Percentiles rank a stretch among this genome's conserved stretches.
These are phyloP conservation scores for Cryphonectria japonica DNA, from an alignment of 2,329 filamentous ascomycete genomes.

Conservation along the genomic window DNA sequence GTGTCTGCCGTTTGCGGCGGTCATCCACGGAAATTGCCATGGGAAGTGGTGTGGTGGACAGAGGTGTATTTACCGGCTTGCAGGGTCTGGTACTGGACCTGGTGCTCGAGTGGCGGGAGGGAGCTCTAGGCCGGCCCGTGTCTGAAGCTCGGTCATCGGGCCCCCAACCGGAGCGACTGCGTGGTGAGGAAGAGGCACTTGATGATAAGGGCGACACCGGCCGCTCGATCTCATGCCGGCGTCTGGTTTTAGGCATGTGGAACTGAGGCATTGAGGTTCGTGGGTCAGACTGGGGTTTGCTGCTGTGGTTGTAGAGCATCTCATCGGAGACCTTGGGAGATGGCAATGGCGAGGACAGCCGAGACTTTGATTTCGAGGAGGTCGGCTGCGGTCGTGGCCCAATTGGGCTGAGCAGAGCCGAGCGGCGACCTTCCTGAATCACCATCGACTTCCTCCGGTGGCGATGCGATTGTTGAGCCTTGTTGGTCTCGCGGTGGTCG, in stretches of 20 bases:
- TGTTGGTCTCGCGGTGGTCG: constrained; percentile 38
- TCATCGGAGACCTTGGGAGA: constrained; percentile 35
- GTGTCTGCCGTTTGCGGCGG: constrained; percentile 33
- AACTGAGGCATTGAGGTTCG: constrained; percentile 20
- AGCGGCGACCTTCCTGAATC: constrained; percentile 40
- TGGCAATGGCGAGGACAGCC: constrained; percentile 42
- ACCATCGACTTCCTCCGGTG: constrained; percentile 41
- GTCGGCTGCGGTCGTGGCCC: constrained; percentile 25
- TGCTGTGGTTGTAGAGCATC: constrained; percentile 7
- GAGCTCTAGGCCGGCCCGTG: constrained; percentile 25
- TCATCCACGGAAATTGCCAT: constrained; percentile 31
- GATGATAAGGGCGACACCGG: constrained; percentile 37
- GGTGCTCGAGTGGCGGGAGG: constrained; percentile 38
- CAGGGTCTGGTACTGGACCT: constrained; percentile 33
- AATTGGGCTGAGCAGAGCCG: constrained; percentile 33
- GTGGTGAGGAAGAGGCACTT: constrained; percentile 36
- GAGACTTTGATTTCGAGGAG: constrained; percentile 38
- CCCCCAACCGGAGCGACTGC: constrained; percentile 26
- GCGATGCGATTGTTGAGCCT: constrained; percentile 36
- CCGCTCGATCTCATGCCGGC: constrained; percentile 30
- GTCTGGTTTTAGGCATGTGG: constrained; percentile 25
- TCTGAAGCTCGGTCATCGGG: constrained; percentile 11
- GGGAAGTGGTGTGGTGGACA: constrained; percentile 10
- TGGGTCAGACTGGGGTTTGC: constrained; percentile 10
- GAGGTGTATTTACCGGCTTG: constrained; percentile 14